Base-by-base conservation (phyloP, 2,329 filamentous ascomycete genomes). In the Sclerotinia borealis region DNA sequence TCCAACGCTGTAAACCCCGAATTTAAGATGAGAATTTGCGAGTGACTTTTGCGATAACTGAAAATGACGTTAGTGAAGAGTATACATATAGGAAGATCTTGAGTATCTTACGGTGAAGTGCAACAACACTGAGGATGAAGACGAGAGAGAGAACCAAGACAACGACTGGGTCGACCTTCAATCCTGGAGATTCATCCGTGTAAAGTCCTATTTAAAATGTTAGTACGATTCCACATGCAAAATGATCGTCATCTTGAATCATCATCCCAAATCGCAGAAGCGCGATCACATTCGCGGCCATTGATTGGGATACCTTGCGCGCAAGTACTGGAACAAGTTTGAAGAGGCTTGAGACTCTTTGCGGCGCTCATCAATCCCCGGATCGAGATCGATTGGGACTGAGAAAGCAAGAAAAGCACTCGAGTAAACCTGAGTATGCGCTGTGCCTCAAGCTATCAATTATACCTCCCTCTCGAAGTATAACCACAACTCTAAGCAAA, bases 41-140 rank as follows among this genome's bases (percentile, higher is more conserved):
- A 72, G 92, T 96, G 75, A 97, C 81, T 84, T 97, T 97, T 77
- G 93, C 93, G 77, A 97, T 95, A 77, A 97, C 93, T 97, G 68
- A 10, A 60, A 19, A 22, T 22, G 25, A 51, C 17, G 27, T 48
- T 65, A 64, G 62, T 64, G 17, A 43, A 25, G 17, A 31, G 37
- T 22, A 31, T 25, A 41, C n/a, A 4, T 27, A 43, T 29, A 29
- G 27, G n/a, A n/a, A 17, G 49, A 59, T 29, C 41, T 15, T 27
- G 19, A 25, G 36, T 37, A 34, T 54, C 91, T 72, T 87, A 98
- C 95, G 92, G 81, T 99, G 95, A 75, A 99, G 84, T 71, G 92
- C 93, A 74, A 99, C 95, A 75, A 99, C 95, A 75, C 90, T 95
- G 82, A 99, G 97, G 79, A 99, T 99, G 79, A 99, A 99, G 67